A percentile compares a stretch with the other conserved stretches of the same genome.
Conservation (phyloP, 352 stramenopile species). For the Pythium vanterpoolii region DNA sequence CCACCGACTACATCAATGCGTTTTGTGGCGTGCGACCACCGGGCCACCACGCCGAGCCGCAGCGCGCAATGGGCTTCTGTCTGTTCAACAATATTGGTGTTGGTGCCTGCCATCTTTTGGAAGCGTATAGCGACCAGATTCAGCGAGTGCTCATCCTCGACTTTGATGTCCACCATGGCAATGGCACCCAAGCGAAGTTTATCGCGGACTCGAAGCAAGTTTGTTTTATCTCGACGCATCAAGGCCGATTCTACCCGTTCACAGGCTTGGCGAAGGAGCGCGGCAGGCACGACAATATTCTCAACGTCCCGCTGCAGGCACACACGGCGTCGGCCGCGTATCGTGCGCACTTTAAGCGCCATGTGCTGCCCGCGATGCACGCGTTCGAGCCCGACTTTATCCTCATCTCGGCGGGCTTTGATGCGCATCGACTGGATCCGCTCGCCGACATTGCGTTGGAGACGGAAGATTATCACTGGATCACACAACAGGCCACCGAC, state of each 20-base stretch:
- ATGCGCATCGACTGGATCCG: slow-evolving; percentile 92
- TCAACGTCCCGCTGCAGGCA: slow-evolving; percentile 34
- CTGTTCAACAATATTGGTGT: slow-evolving; percentile 87
- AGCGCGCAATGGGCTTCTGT: slow-evolving; percentile 76
- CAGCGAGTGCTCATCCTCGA: slow-evolving; percentile 73
- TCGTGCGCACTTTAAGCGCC: slow-evolving; percentile 43
- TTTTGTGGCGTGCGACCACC: slow-evolving; percentile 73
- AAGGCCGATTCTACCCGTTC: slow-evolving; percentile 67
- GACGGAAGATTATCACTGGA: slow-evolving; percentile 42
- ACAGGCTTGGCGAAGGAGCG: slow-evolving; percentile 45
- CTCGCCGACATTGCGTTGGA: slow-evolving; percentile 81
- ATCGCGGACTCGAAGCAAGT: slow-evolving; percentile 53
- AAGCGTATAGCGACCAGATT: slow-evolving; percentile 38
- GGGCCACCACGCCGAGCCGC: slow-evolving; percentile 80
- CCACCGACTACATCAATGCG: slow-evolving; percentile 25
- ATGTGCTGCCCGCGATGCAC: slow-evolving; percentile 86
- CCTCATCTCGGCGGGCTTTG: slow-evolving; percentile 94
- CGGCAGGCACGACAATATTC: slow-evolving; percentile 68
- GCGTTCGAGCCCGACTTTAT: slow-evolving; percentile 92
- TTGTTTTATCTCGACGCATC: slow-evolving; percentile 35
- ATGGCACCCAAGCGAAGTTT: slow-evolving; percentile 84
- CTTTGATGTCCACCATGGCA: slow-evolving; percentile 91
- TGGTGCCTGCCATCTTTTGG: slow-evolving; percentile 53
- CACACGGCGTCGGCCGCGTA: slow-evolving; percentile 66
- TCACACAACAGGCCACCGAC: slow-evolving; percentile 40